A percentile compares a stretch with the other conserved stretches of the same genome.
Conservation (phyloP, 108 stramenopile species). For the Seminavis robusta region DNA sequence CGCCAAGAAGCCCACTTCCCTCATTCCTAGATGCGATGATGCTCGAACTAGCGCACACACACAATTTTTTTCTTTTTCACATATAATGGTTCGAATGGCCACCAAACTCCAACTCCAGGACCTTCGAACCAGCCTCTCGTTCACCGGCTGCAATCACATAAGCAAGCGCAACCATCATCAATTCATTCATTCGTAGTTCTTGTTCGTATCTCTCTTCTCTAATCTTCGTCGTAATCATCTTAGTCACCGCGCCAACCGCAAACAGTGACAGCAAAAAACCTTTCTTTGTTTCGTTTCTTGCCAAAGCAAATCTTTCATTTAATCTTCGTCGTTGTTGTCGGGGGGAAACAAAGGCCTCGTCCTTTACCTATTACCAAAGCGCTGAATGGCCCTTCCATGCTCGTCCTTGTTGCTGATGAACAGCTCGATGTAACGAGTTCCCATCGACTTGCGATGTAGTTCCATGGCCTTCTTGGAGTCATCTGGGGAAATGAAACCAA, state of each 20-base stretch:
- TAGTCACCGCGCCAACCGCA: neutral
- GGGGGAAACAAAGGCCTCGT: no score
- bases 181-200: no score
- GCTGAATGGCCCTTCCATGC: constrained; percentile 69
- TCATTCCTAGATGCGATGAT: no score
- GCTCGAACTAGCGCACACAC: no score
- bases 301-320: neutral
- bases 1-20: constrained; percentile 49
- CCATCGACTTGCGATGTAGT: constrained; percentile 84
- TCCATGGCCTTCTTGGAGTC: constrained; percentile 83
- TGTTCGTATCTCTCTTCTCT: neutral
- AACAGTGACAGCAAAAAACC: no score
- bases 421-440: constrained; percentile 92
- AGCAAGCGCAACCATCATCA: no score
- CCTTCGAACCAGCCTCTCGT: no score
- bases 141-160: no score
- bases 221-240: neutral
- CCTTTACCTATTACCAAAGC: constrained; percentile 67
- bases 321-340: no score
- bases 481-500: constrained; percentile 77
- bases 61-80: no score
- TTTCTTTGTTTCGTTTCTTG: neutral
- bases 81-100: no score
- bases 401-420: constrained; percentile 95
- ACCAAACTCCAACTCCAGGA: no score